These are phyloP conservation scores for Xylaria sp. DNA, from an alignment of 2,329 filamentous ascomycete species.

Conservation along the genomic window DNA sequence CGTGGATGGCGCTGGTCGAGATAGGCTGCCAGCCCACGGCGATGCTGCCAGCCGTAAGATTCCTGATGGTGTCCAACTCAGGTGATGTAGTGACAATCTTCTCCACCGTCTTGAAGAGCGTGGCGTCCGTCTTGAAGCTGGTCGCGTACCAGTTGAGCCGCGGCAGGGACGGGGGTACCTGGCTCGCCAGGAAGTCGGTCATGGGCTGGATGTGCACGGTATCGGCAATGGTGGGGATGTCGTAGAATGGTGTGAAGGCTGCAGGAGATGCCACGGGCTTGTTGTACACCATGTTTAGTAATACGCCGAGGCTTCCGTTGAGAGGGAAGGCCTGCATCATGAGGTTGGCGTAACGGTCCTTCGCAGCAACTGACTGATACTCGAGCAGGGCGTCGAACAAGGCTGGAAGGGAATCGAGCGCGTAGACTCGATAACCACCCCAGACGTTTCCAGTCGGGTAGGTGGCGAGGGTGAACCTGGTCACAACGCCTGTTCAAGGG, in stretches of 20 bases:
- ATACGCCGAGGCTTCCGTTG: constrained; percentile 44
- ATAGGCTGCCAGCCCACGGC: constrained; percentile 50
- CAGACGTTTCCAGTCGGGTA: constrained; percentile 45
- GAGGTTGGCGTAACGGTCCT: constrained; percentile 49
- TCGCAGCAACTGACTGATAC: constrained; percentile 45
- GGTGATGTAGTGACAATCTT: constrained; percentile 43
- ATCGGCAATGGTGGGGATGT: constrained; percentile 44
- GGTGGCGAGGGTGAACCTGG: constrained; percentile 44
- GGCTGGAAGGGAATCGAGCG: constrained; percentile 44
- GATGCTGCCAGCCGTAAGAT: constrained; percentile 45
- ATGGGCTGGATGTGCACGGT: constrained; percentile 43
- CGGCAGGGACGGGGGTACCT: constrained; percentile 40
- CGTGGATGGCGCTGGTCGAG: constrained; percentile 44
- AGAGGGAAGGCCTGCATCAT: constrained; percentile 47
- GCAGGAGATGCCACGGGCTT: constrained; percentile 44
- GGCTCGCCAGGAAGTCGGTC: constrained; percentile 40
- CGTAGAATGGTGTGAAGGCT: constrained; percentile 47
- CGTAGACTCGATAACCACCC: constrained; percentile 45
- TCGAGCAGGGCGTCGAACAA: constrained; percentile 45
- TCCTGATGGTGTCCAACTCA: constrained; percentile 43
- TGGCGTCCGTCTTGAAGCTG: constrained; percentile 45
- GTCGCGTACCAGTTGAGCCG: constrained; percentile 48
- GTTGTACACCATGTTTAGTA: constrained; percentile 48
- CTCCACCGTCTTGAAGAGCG: constrained; percentile 41
- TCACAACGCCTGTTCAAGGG: constrained; percentile 43